These are phyloP conservation scores for Fusarium brevicatenulatum DNA, from an alignment of 2,329 filamentous ascomycete genomes.

Conservation along the genomic window DNA sequence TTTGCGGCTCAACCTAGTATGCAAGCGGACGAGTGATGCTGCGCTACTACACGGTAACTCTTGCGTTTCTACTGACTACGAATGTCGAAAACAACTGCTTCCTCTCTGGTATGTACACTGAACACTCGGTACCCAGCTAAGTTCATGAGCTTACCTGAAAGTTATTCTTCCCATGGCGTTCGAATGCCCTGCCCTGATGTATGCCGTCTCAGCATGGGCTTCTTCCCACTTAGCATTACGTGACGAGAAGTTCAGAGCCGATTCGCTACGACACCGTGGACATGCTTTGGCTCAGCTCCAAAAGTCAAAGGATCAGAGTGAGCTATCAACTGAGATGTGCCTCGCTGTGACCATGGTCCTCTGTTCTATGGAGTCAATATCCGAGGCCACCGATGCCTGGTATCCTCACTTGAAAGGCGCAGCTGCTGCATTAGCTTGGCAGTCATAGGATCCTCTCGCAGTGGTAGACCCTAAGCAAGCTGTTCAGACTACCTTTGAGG, in stretches of 20 bases:
- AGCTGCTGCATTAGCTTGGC: constrained; percentile 6
- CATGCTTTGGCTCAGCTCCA: constrained; percentile 20
- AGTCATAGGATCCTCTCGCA: neutral
- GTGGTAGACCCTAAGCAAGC: neutral
- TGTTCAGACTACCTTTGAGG: constrained; percentile 18
- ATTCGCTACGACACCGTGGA: constrained; percentile 30
- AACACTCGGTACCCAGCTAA: neutral
- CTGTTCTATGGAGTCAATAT: constrained; percentile 40
- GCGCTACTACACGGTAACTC: neutral
- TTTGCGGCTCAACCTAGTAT: neutral
- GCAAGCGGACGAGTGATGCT: neutral
- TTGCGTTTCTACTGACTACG: neutral
- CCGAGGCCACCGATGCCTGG: constrained; percentile 29
- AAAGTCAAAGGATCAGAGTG: constrained; percentile 13
- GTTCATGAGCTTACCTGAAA: neutral
- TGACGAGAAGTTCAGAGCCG: constrained; percentile 14
- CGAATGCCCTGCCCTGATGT: constrained; percentile 29
- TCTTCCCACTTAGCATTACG: constrained; percentile 35
- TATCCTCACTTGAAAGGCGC: constrained; percentile 33
- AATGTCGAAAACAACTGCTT: neutral
- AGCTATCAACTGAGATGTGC: constrained; percentile 29
- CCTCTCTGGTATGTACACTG: neutral
- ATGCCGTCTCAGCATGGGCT: constrained; percentile 36
- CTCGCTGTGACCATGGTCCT: constrained; percentile 38
- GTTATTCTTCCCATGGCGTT: constrained; percentile 39